Evolutionary conservation across 306 rosid genomes (phyloP).

Genomic region (Vachellia collinsii): DNA sequence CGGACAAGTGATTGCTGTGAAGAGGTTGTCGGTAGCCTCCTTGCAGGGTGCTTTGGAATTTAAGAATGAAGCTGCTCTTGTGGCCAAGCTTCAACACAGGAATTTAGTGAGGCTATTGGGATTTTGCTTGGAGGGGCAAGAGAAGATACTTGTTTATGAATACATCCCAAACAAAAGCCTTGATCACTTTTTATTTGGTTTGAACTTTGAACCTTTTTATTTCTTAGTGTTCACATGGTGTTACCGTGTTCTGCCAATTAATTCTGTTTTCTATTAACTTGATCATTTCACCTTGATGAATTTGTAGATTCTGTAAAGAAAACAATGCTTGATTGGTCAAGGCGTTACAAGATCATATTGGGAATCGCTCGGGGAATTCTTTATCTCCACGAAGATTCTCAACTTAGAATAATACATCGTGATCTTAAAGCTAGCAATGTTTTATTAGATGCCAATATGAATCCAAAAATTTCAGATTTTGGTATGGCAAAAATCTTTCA

Average conservation of each 20-base stretch:
- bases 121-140: conserved; percentile 58
- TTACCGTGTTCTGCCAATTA: not conserved
- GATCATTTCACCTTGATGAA: conserved; percentile 8
- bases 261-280: conserved; percentile 6
- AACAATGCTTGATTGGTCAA: conserved; percentile 53
- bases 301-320: not conserved
- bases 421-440: conserved; percentile 75
- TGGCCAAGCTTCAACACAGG: conserved; percentile 65
- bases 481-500: conserved; percentile 65
- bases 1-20: conserved; percentile 56
- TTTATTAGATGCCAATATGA: conserved; percentile 55
- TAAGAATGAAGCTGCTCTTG: conserved; percentile 53
- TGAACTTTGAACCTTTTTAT: not conserved
- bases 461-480: conserved; percentile 73
- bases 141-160: conserved; percentile 64
- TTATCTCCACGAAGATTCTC: conserved; percentile 72
- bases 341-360: conserved; percentile 50
- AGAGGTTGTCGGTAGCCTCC: conserved; percentile 57
- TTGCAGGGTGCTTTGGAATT: conserved; percentile 61
- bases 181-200: conserved; percentile 51
- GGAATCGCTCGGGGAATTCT: conserved; percentile 70
- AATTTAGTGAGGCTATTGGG: conserved; percentile 61
- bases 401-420: conserved; percentile 60
- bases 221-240: not conserved
- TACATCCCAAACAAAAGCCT: conserved; percentile 59